Evolutionary conservation across 2,329 filamentous ascomycete species (phyloP).

Genomic region (Purpureocillium takamizusanense): DNA sequence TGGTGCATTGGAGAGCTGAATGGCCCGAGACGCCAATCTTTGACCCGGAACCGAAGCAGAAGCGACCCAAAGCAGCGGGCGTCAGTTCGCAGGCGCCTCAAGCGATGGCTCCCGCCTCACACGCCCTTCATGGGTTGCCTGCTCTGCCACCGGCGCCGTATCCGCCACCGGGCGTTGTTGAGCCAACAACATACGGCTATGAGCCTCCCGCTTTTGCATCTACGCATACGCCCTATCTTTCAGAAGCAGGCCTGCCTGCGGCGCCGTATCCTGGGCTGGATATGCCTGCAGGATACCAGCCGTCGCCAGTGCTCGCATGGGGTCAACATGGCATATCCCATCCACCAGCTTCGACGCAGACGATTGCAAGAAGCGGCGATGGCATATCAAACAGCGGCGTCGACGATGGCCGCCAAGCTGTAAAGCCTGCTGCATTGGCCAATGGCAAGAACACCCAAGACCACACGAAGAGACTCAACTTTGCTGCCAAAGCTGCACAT

Average conservation of each 20-base stretch:
- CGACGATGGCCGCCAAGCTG: too few species aligned
- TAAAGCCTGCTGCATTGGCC: too few species aligned
- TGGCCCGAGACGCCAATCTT: slow-evolving; percentile 75
- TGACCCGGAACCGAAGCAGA: slow-evolving; percentile 40
- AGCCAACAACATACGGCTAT: neutral
- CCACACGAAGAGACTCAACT: slow-evolving; percentile 38
- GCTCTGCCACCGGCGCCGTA: neutral
- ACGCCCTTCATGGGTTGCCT: neutral
- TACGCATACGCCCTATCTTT: neutral
- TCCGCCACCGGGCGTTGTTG: neutral
- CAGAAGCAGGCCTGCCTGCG: neutral
- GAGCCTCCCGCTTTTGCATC: neutral
- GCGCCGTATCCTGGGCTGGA: too few species aligned
- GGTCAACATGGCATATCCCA: too few species aligned
- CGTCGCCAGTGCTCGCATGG: too few species aligned
- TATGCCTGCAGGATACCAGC: too few species aligned
- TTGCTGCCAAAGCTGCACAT: slow-evolving; percentile 45
- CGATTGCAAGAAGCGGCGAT: too few species aligned
- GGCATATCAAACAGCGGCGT: too few species aligned
- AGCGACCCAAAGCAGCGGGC: neutral
- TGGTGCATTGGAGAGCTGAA: slow-evolving; percentile 72
- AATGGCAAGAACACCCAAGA: neutral
- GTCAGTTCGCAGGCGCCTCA: neutral
- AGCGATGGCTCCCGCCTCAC: neutral
- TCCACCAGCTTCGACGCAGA: too few species aligned